Base-by-base conservation (phyloP, 2,329 filamentous ascomycete genomes). In the Coniella lustricola region DNA sequence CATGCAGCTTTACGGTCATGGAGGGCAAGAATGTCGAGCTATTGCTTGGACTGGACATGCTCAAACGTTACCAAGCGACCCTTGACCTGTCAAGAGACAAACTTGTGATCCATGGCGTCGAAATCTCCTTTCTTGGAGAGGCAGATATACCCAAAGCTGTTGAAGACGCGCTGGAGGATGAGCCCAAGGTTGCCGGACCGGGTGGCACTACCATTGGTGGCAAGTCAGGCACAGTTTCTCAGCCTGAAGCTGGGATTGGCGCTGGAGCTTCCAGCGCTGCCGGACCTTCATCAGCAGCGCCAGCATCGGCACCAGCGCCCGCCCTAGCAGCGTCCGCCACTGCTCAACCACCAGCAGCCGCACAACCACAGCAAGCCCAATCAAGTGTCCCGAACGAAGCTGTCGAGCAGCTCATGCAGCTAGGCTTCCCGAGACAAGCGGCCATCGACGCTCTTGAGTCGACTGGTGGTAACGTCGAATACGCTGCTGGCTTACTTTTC, bases 1-100 rank as follows among this genome's bases (percentile, higher is more conserved):
- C 91, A 3, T 97, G 90, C 70, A 93, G 90, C 51, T 98, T 98
- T 66, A 98, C 93, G 3, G 93, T 98, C 62, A 98, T 98, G 93
- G 93, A 98, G 70, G 93, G 93, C 55, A 98, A 97, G 68, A 83
- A 89, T 45, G 93, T 98, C 20, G 93, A 97, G 64, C 75, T 98
- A 16, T 77, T 98, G 2, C 79, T 98, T 12, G 93, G 93, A 3
- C 72, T 98, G 36, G 93, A 98, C 66, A 98, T 98, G 88, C 76
- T 98, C 53, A 96, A 95, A 70, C 82, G 93, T 34, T 90, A 97
- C 67, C 91, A 95, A 67, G 93, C 91, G 32, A 86, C 79, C 58
- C 91, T 98, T 60, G 93, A 98, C 64, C 76, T 98, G 12, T 78
- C 82, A 55, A 85, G 84, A 60, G 89, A 93, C 60, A 87, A 84